Evolutionary conservation across 768 basidiomycete species (phyloP), one percentile per base, ranked within the genome.

Genomic region (Termitomyces sp.): DNA sequence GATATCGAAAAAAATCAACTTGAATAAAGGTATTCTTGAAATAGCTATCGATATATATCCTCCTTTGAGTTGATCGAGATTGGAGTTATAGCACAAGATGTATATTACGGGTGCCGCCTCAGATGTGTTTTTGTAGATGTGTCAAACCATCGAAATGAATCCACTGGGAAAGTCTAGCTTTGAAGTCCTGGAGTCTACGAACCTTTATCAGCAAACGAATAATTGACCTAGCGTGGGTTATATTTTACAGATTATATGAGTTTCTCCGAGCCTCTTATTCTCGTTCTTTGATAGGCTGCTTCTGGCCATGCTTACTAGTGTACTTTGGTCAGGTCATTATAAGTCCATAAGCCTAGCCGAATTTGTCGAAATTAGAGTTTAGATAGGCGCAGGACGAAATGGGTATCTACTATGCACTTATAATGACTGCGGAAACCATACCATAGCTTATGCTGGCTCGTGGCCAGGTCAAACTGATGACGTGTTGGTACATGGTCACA

Each of bases 101-200:
- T 40, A 5, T 14, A 75, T 31, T 46, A 56, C 14, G 17, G 42
- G 17, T 17, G 17, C 17, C 1, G n/a, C n/a, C n/a, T n/a, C 55
- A 31, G 50, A 48, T 9, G 51, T 55, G 11, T 62, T 53, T 55
- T 62, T 55, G 25, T 37, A 59, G 52, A 5, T 53, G 17, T 17
- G 57, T 62, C 45, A 49, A 25, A 40, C 47, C 57, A 38, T 62
- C 57, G n/a, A 32, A 54, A 45, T 62, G 57, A 36, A 58, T 48
- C 51, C 57, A 55, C 20, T 53, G 57, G 11, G 61, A 38, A 46
- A 47, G 29, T 14, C 12, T 40, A 29, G 53, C 38, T 5, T 58
- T 12, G 38, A 59, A 59, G 38, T 55, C 56, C 43, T 46, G n/a
- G 9, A 62, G 15, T 25, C 25, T 25, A 25, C 45, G 12, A 31